Evolutionary conservation across 2,329 filamentous ascomycete species (phyloP).

Genomic region (Orbilia oligospora): DNA sequence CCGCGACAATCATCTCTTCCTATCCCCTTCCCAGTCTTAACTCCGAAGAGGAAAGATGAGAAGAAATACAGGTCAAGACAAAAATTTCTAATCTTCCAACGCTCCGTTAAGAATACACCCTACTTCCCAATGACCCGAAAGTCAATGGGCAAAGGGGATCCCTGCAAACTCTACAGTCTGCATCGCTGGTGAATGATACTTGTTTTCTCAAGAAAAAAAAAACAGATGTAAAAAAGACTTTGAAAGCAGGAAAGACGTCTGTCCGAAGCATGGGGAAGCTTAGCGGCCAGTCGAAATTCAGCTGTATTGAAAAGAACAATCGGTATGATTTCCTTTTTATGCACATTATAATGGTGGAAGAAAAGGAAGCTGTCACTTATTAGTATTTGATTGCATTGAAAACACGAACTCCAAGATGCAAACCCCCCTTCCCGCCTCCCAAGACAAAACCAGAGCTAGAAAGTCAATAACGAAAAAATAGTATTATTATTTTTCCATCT

Average conservation of each 20-base stretch:
- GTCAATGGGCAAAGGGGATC: conserved; percentile 73
- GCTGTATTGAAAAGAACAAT: background rate
- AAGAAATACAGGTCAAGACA: conserved; percentile 58
- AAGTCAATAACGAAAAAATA: conserved; percentile 9
- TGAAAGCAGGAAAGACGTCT: conserved; percentile 3
- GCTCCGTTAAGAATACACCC: conserved; percentile 84
- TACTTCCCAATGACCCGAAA: conserved; percentile 67
- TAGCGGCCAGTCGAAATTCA: conserved; percentile 12
- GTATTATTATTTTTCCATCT: conserved; percentile 6
- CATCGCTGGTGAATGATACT: conserved; percentile 75
- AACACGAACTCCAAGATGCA: conserved; percentile 62
- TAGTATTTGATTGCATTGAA: conserved; percentile 4
- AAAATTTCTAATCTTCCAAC: conserved; percentile 76
- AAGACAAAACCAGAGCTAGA: conserved; percentile 1
- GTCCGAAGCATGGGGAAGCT: conserved; percentile 25
- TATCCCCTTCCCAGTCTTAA: background rate
- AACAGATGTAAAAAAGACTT: background rate
- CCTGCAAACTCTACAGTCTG: conserved; percentile 81
- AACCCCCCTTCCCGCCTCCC: conserved; percentile 54
- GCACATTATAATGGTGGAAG: conserved; percentile 52
- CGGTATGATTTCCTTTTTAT: conserved; percentile 24
- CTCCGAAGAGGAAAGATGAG: conserved; percentile 35
- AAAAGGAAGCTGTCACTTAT: conserved; percentile 40
- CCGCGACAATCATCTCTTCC: conserved; percentile 41
- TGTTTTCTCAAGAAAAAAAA: conserved; percentile 14